Evolutionary conservation across 257 asterid genomes (phyloP), one percentile per base, ranked within the genome.

Genomic region (Gentiana straminea): DNA sequence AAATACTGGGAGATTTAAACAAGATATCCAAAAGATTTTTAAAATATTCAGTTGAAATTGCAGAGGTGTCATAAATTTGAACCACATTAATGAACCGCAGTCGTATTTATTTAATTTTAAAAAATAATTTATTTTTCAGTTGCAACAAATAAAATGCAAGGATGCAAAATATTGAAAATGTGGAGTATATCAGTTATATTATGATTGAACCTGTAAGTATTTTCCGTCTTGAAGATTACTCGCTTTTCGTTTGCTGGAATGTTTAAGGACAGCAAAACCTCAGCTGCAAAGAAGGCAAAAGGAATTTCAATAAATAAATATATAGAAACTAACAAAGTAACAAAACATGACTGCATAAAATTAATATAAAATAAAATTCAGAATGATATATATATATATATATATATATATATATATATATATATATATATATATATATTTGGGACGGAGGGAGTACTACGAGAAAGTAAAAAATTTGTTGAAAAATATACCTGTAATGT

Each of bases 191-290:
- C 15, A 11, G 36, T 35, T 4, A 6, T 4, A 3, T 3, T 55
- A 4, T 38, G 34, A 15, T 12, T 54, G 24, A 15, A 65, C 70
- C 64, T 66, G 51, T 52, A 50, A 0, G 70, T 66, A 50, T 66
- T 66, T 48, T 1, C 4, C 10, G 70, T 66, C 61, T 61, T 59
- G n/a, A 66, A 66, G 8, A 66, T 59, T 7, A 66, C 96, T 68
- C 98, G 81, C 62, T 50, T 77, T 50, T 81, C 88, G 52, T 90
- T 95, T 73, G 47, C 60, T 2, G 98, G 95, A 15, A 91, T 79
- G 65, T 79, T 54, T 41, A 91, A 76, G 65, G 86, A 78, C 71
- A 71, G 72, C 95, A 91, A 78, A 54, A 73, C 96, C 41, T 81
- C 80, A 68, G 84, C 98, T 91, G 78, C 24, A 72, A 66, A 41